Percentiles rank a stretch among this genome's conserved stretches.
phyloP scores from a whole-genome alignment of 2,329 filamentous ascomycete genomes.

The Xylariaceae sp. region DNA sequence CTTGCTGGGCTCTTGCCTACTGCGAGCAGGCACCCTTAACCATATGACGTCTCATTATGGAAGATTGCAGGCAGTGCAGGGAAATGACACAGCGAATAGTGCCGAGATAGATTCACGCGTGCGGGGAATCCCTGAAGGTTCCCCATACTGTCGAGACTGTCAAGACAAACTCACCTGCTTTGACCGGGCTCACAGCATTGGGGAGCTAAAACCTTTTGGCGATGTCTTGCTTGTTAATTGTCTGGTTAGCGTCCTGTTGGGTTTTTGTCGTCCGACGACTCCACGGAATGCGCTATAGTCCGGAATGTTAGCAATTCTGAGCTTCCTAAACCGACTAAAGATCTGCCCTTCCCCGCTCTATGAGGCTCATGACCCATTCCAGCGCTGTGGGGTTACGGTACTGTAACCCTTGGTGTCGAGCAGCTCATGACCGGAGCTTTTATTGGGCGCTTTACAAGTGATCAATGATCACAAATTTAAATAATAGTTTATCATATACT shows the following conservation, averaged over 20 bases:
- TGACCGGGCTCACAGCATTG: not conserved
- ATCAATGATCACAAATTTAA: no score
- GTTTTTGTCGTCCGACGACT: not conserved
- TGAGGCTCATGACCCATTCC: constrained; percentile 24
- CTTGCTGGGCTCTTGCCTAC: constrained; percentile 17
- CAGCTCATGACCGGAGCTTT: no score
- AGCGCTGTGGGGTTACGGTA: constrained; percentile 11
- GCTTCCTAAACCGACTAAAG: constrained; percentile 24
- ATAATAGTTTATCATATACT: no score
- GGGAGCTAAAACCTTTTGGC: no score
- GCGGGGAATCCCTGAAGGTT: constrained; percentile 27
- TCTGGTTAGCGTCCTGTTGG: no score
- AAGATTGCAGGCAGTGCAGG: constrained; percentile 10
- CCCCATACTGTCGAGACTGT: no score
- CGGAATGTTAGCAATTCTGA: not conserved
- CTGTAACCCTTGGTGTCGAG: not conserved
- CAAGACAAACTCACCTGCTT: no score
- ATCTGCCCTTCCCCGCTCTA: constrained; percentile 18
- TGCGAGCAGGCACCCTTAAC: constrained; percentile 5
- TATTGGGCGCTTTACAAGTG: no score
- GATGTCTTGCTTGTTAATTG: not conserved
- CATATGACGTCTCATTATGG: constrained; percentile 26
- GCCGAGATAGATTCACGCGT: constrained; percentile 15
- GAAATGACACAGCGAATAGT: constrained; percentile 8
- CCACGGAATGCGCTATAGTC: not conserved